These are phyloP conservation scores for Lichenothelia convexa DNA, from an alignment of 495 filamentous ascomycete genomes.

Conservation along the genomic window DNA sequence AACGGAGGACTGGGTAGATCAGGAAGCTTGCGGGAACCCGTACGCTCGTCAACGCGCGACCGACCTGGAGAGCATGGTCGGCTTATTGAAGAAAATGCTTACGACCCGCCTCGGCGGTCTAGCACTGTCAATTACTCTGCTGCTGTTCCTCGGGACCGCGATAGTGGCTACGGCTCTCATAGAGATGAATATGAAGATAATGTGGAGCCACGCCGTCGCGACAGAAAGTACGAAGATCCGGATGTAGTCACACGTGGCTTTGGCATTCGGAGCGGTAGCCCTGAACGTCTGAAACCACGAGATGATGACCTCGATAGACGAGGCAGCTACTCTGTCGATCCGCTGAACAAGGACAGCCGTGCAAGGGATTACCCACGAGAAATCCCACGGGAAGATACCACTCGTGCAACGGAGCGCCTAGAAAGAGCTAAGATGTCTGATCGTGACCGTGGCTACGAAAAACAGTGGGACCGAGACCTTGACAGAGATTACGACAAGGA, in stretches of 20 bases:
- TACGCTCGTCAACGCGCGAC: slow-evolving; percentile 10
- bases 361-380: background rate
- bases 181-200: slow-evolving; percentile 12
- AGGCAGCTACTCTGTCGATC: slow-evolving; percentile 4
- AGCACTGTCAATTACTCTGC: slow-evolving; percentile 10
- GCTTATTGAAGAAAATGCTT: slow-evolving; percentile 12
- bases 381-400: background rate
- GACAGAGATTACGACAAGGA: slow-evolving; percentile 11
- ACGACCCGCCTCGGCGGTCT: slow-evolving; percentile 12
- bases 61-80: slow-evolving; percentile 7
- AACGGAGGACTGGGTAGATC: slow-evolving; percentile 13
- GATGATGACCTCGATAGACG: slow-evolving; percentile 10
- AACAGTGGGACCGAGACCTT: slow-evolving; percentile 6
- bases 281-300: slow-evolving; percentile 10
- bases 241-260: slow-evolving; percentile 20
- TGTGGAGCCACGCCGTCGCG: slow-evolving; percentile 11
- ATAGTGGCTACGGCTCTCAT: slow-evolving; percentile 10
- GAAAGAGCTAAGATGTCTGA: background rate
- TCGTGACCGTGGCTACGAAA: slow-evolving; percentile 8
- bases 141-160: slow-evolving; percentile 16
- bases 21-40: slow-evolving; percentile 13
- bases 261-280: slow-evolving; percentile 16
- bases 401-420: slow-evolving; percentile 1
- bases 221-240: slow-evolving; percentile 11
- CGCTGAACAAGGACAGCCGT: background rate